phyloP scores from a whole-genome alignment of 2,329 filamentous ascomycete species.

The Karstenula rhodostoma region DNA sequence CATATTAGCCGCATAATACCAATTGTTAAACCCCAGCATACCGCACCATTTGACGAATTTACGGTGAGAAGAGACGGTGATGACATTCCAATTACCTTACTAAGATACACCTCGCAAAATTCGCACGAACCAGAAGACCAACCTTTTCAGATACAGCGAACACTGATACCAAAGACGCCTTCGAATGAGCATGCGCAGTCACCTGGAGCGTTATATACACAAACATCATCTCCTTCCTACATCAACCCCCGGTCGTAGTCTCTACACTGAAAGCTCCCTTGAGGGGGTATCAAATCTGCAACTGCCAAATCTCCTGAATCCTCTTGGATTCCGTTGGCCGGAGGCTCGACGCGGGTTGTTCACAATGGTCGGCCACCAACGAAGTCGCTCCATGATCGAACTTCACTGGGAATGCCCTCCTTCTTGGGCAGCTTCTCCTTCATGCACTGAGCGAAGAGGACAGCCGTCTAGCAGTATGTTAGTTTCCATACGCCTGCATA shows the following conservation, averaged over 20 bases:
- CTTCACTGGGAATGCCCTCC: slow-evolving; percentile 89
- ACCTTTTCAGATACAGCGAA: slow-evolving; percentile 8
- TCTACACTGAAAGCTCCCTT: not conserved
- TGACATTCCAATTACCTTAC: slow-evolving; percentile 5
- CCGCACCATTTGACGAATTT: too few relatives aligned
- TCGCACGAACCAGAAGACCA: not conserved
- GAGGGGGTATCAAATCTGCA: slow-evolving; percentile 8
- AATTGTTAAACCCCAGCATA: too few relatives aligned
- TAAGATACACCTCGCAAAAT: slow-evolving; percentile 12
- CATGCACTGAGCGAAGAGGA: slow-evolving; percentile 97
- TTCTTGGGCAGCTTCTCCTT: slow-evolving; percentile 90
- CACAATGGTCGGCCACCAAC: slow-evolving; percentile 65
- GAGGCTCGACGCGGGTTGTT: not conserved
- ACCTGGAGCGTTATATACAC: slow-evolving; percentile 15
- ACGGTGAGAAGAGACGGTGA: slow-evolving; percentile 8
- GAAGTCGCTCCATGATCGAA: slow-evolving; percentile 94
- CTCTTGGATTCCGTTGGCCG: not conserved
- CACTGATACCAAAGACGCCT: slow-evolving; percentile 12
- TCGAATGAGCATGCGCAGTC: slow-evolving; percentile 1
- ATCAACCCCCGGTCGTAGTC: not conserved
- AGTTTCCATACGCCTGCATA: slow-evolving; percentile 18
- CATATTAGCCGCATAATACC: too few relatives aligned
- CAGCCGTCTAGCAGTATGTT: slow-evolving; percentile 73
- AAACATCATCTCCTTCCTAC: not conserved
- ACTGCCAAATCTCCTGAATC: not conserved